phyloP scores from a whole-genome alignment of 1,284 basidiomycete genomes.

The Tylopilus orsonianus region DNA sequence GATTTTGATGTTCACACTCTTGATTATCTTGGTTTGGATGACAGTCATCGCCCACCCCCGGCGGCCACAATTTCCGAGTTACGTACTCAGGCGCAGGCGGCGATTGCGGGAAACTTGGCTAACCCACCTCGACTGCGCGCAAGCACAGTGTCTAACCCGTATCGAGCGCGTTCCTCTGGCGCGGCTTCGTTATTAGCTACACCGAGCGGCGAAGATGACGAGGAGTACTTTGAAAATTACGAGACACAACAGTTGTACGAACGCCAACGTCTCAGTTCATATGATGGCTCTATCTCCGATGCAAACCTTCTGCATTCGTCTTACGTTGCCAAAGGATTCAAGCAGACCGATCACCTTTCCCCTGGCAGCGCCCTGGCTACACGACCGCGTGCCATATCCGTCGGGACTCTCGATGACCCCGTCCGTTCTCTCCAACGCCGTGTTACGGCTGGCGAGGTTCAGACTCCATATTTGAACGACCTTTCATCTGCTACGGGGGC shows the following conservation, averaged over 20 bases:
- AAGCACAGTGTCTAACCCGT: constrained; percentile 87
- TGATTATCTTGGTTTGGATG: constrained; percentile 92
- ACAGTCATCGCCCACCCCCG: constrained; percentile 60
- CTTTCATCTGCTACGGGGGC: constrained; percentile 39
- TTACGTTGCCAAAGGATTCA: constrained; percentile 72
- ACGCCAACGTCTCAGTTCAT: constrained; percentile 56
- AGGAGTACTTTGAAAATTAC: constrained; percentile 66
- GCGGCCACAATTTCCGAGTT: constrained; percentile 84
- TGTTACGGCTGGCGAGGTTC: constrained; percentile 55
- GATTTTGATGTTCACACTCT: constrained; percentile 92
- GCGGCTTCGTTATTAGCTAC: constrained; percentile 57
- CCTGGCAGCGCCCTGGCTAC: constrained; percentile 42
- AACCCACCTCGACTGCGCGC: constrained; percentile 80
- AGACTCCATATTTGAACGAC: constrained; percentile 58
- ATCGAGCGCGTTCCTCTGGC: constrained; percentile 61
- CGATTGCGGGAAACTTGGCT: constrained; percentile 78
- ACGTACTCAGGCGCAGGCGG: constrained; percentile 83
- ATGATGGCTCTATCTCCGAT: constrained; percentile 53
- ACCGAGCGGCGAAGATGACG: constrained; percentile 66
- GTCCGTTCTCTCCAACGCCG: constrained; percentile 63
- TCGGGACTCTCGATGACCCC: constrained; percentile 85
- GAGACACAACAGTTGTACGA: constrained; percentile 48
- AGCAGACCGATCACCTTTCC: constrained; percentile 65
- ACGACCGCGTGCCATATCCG: constrained; percentile 87
- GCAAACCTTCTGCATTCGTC: constrained; percentile 51